Evolutionary conservation across 73 alveolate species (phyloP), one percentile per base, ranked within the genome.

Genomic region (Durusdinium trenchii): DNA sequence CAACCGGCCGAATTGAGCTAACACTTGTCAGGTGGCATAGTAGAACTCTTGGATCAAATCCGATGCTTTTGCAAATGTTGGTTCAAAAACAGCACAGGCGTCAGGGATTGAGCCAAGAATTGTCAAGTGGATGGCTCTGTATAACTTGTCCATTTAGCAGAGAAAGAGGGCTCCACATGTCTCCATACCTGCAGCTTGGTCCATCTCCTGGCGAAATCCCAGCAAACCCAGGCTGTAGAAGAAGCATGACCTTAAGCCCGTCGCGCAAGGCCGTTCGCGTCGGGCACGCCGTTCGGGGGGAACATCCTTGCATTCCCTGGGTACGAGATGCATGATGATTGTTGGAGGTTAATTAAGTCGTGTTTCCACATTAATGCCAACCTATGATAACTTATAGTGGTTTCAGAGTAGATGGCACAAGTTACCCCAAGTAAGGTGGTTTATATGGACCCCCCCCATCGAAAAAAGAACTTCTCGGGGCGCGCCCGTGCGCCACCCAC

Each of bases 151-250:
- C 64, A 20, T 20, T 20, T 20, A 54, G 9, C 20, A 54, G 20
- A 54, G 20, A 54, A 9, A 54, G 20, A 54, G 20, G 20, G 20
- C 28, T 9, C 64, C 9, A 54, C 9, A 54, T 20, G 28, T 9
- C 20, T 20, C 28, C 9, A 20, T 54, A 12, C 64, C 64, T 9
- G 64, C 64, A 20, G 20, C 9, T 54, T 9, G 20, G 9, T 54
- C 64, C 64, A 54, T 54, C 64, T 9, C 92, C 92, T 82, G 71
- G 57, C 92, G 92, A n/a, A 82, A 82, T 32, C 48, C 92, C n/a
- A 82, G 92, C 43, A 82, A 71, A 30, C 50, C 69, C 92, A 82
- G 48, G 69, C 92, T 82, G 92, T 82, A 82, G 48, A 82, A 82
- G n/a, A 82, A n/a, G 48, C 64, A 82, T 16, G 92, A 82, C 92